Conservation (phyloP, 805 yeast genomes). For the Wickerhamiella alocasiicola region DNA sequence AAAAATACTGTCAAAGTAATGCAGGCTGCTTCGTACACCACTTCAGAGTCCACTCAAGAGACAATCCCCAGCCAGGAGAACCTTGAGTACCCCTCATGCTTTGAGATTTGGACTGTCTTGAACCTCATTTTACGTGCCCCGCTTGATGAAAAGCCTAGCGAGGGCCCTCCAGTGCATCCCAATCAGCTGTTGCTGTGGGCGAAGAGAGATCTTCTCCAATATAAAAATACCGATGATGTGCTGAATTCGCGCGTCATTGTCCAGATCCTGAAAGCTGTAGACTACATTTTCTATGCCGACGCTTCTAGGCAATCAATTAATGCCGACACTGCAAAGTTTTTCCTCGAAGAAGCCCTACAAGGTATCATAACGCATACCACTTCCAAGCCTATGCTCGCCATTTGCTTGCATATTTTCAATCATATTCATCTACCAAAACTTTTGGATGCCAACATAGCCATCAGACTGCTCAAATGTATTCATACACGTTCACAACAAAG, state of each 20-base stretch:
- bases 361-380: constrained; percentile 6
- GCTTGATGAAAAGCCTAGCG: background rate
- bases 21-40: constrained; percentile 1
- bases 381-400: constrained; percentile 16
- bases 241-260: constrained; percentile 15
- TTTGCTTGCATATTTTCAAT: constrained; percentile 12
- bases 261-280: constrained; percentile 17
- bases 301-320: background rate
- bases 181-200: constrained; percentile 5
- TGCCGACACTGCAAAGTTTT: constrained; percentile 4
- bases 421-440: constrained; percentile 9
- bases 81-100: constrained; percentile 9
- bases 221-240: constrained; percentile 8
- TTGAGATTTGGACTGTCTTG: constrained; percentile 9
- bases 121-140: background rate
- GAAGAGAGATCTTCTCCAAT: constrained; percentile 7
- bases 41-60: background rate
- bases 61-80: constrained; percentile 5
- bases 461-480: background rate
- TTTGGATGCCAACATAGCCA: background rate
- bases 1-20: background rate
- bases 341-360: constrained; percentile 10
- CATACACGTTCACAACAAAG: background rate
- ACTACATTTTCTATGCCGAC: constrained; percentile 12
- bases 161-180: background rate